Evolutionary conservation across 306 rosid species (phyloP).

Genomic region (Castanea sativa): DNA sequence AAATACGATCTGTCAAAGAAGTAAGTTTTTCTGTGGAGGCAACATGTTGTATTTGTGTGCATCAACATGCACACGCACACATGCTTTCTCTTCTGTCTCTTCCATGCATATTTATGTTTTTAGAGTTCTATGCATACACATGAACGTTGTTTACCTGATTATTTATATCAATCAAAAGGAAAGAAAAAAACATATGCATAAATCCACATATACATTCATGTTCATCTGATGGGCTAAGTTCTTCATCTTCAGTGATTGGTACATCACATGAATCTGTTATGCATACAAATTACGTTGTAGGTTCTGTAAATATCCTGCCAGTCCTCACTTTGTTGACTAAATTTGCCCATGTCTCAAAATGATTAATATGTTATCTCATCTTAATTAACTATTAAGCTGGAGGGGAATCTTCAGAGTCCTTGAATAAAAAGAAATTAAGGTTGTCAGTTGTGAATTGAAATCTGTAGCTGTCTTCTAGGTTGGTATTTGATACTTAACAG

Average conservation of each 20-base stretch:
- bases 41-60: neutral
- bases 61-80: neutral
- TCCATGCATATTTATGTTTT: neutral
- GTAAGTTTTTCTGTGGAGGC: neutral
- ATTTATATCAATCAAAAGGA: too few species aligned
- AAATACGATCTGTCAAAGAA: slow-evolving; percentile 12
- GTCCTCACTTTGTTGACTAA: neutral
- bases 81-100: neutral
- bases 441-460: neutral
- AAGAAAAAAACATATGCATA: neutral
- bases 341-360: neutral
- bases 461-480: neutral
- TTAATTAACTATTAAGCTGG: slow-evolving; percentile 6
- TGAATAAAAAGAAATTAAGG: neutral
- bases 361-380: neutral
- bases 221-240: neutral
- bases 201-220: neutral
- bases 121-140: neutral
- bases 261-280: neutral
- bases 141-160: too few species aligned
- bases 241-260: neutral
- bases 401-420: neutral
- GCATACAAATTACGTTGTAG: neutral
- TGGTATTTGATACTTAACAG: neutral
- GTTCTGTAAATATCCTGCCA: neutral